phyloP scores from a whole-genome alignment of 116 monocot genomes.

The Thalassia testudinum region DNA sequence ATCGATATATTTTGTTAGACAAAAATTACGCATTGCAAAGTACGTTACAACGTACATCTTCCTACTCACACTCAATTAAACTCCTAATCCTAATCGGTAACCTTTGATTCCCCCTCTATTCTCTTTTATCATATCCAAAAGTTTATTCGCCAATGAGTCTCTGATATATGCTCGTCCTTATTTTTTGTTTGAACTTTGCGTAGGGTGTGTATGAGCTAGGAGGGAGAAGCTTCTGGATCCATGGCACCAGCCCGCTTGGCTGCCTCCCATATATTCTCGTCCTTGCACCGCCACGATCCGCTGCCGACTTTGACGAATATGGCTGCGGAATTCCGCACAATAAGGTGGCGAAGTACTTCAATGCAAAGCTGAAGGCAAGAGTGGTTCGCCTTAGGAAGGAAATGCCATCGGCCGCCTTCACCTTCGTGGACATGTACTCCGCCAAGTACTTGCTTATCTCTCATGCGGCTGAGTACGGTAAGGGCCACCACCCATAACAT shows the following conservation, averaged over 20 bases:
- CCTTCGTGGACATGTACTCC: background rate
- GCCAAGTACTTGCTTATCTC: background rate
- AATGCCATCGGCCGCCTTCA: constrained; percentile 7
- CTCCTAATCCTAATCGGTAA: too few relatives aligned
- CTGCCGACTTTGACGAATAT: constrained; percentile 5
- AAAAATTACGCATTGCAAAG: too few relatives aligned
- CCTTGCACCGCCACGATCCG: background rate
- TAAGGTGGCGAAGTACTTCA: constrained; percentile 13
- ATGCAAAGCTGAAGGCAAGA: constrained; percentile 13
- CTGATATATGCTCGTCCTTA: background rate
- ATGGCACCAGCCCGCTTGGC: constrained; percentile 52
- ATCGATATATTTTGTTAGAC: too few relatives aligned
- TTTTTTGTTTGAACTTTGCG: constrained; percentile 1
- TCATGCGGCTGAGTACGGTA: background rate
- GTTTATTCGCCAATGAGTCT: too few relatives aligned
- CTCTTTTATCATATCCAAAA: too few relatives aligned
- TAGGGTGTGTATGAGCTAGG: constrained; percentile 42
- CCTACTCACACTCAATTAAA: too few relatives aligned
- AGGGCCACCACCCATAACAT: too few relatives aligned
- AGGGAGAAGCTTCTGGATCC: constrained; percentile 45
- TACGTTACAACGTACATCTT: too few relatives aligned
- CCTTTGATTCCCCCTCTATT: too few relatives aligned
- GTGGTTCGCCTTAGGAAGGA: constrained; percentile 9
- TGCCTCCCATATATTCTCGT: constrained; percentile 49
- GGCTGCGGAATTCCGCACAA: constrained; percentile 23